phyloP scores from a whole-genome alignment of 139 green algal species.

The Monoraphidium neglectum region DNA sequence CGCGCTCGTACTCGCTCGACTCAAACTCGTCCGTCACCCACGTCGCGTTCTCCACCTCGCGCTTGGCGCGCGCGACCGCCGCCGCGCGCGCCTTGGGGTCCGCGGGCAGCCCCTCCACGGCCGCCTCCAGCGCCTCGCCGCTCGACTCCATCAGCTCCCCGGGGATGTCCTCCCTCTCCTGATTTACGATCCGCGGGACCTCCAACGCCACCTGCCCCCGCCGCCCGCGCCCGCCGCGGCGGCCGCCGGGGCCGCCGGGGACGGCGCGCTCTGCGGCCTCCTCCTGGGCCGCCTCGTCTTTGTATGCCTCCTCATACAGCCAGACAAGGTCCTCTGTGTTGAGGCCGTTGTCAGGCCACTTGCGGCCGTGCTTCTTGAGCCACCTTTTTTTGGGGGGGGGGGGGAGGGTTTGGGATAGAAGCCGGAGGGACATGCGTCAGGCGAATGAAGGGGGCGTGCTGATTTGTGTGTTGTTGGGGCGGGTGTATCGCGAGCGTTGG shows the following conservation, averaged over 20 bases:
- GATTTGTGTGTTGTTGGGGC: too few relatives aligned
- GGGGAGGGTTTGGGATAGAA: neutral
- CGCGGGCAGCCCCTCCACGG: too few relatives aligned
- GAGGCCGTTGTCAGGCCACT: constrained; percentile 62
- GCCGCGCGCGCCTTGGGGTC: neutral
- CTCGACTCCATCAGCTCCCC: too few relatives aligned
- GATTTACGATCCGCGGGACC: too few relatives aligned
- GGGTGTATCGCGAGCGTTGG: too few relatives aligned
- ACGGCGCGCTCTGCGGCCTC: too few relatives aligned
- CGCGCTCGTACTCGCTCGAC: constrained; percentile 50
- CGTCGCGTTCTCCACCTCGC: constrained; percentile 30
- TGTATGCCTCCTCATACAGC: constrained; percentile 57
- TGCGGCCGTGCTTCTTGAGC: constrained; percentile 54
- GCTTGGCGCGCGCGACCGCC: constrained; percentile 18
- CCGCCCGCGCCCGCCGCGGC: too few relatives aligned
- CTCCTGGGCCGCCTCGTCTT: constrained; percentile 13
- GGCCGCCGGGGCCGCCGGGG: too few relatives aligned
- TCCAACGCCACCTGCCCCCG: too few relatives aligned
- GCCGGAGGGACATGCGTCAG: neutral
- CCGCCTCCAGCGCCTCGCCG: too few relatives aligned
- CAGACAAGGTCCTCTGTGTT: constrained; percentile 69
- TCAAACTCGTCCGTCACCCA: constrained; percentile 68
- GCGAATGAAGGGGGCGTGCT: neutral
- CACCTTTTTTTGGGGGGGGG: constrained; percentile 31
- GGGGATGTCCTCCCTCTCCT: too few relatives aligned